Evolutionary conservation across 805 yeast species (phyloP).

Genomic region (Candida boidinii): DNA sequence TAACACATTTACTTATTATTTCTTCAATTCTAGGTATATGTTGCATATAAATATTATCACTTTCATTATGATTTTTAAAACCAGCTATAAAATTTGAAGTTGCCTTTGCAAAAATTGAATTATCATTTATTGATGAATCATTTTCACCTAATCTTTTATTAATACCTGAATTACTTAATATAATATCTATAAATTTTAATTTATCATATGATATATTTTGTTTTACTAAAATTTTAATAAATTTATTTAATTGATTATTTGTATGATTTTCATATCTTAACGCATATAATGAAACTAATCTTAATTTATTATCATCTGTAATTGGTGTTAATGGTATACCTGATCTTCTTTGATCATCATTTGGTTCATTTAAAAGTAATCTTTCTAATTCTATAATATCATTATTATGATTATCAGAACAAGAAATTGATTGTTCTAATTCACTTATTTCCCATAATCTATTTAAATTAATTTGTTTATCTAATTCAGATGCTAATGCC

Average conservation of each 20-base stretch:
- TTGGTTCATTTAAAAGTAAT: constrained; percentile 32
- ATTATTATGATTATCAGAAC: constrained; percentile 44
- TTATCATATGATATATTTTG: constrained; percentile 27
- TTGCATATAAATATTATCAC: constrained; percentile 82
- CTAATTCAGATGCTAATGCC: constrained; percentile 81
- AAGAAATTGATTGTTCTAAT: constrained; percentile 77
- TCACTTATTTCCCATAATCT: constrained; percentile 83
- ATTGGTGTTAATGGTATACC: constrained; percentile 24
- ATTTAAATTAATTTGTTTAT: constrained; percentile 53
- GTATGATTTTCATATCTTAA: constrained; percentile 55
- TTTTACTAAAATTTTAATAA: constrained; percentile 30
- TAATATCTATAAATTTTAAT: constrained; percentile 33
- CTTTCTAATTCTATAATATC: constrained; percentile 52
- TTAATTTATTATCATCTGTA: constrained; percentile 51
- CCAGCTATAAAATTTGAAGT: constrained; percentile 24
- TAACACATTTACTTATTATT: constrained; percentile 31
- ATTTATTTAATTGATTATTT: constrained; percentile 30
- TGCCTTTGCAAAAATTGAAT: constrained; percentile 12
- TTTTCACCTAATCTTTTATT: constrained; percentile 32
- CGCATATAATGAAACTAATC: constrained; percentile 66
- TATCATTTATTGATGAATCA: constrained; percentile 21
- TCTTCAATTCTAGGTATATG: constrained; percentile 67
- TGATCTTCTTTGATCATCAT: constrained; percentile 11
- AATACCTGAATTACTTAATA: constrained; percentile 37
- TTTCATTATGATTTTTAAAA: constrained; percentile 27